Base-by-base conservation (phyloP, 768 basidiomycete genomes). In the Phlebiopsis flavidoalba region DNA sequence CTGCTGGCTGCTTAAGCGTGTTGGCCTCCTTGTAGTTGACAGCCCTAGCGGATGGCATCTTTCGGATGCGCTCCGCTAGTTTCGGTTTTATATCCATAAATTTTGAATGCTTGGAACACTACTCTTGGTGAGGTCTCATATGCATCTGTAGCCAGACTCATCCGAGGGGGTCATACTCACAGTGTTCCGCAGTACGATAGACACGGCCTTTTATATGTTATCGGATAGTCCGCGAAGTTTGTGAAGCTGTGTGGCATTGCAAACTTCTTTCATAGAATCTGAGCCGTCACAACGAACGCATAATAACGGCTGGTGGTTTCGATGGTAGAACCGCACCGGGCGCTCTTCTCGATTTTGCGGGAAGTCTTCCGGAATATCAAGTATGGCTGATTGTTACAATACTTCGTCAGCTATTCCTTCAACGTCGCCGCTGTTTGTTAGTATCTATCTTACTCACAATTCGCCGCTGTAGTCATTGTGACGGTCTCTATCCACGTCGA, bases 21-120 rank as follows among this genome's bases (percentile, higher is more conserved):
- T 83, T 36, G 87, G 86, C 69, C 88, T 86, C 19, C 83, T 81
- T 64, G 88, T 86, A 14, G 85, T 88, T 11, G n/a, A n/a, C n/a
- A n/a, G 80, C 77, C 64, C 83, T 84, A 0, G 88, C 85, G 58
- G 80, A 73, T 61, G 83, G 85, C 64, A 83, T 84, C 22, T 79
- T 85, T 40, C 88, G 76, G 51, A 89, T 84, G 63, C 86, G 84
- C 65, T 89, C 88, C 8, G 87, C 88, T 15, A 89, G 76, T 57
- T 80, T 77, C 15, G 86, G 86, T 11, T 80, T 75, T 65, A 81
- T 77, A 3, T 78, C 77, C 60, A 86, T 75, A 64, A 89, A 90
- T 85, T 89, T 53, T 17, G 17, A 19, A 19, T n/a, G 51, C 51
- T 19, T 53, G 51, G 31, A 53, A 53, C 14, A 53, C 51, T 53